Percentiles rank a stretch among this genome's conserved stretches.
These are phyloP conservation scores for Aspergillus oerlinghausenensis DNA, from an alignment of 2,329 filamentous ascomycete species.

Conservation along the genomic window DNA sequence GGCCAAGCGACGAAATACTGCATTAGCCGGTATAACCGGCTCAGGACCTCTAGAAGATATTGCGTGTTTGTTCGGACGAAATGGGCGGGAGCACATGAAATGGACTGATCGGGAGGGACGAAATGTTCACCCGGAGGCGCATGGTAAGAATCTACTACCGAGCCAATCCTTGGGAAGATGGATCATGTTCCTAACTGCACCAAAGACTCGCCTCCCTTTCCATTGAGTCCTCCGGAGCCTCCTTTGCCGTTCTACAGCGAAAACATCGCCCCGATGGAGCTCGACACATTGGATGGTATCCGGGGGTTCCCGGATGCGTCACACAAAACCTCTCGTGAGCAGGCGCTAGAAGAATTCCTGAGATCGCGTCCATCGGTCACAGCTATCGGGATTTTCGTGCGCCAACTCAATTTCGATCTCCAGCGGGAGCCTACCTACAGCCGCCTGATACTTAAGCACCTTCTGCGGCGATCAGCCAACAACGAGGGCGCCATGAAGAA, in stretches of 20 bases:
- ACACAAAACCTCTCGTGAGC: conserved; percentile 4
- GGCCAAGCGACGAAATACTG: conserved; percentile 53
- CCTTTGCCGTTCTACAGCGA: conserved; percentile 19
- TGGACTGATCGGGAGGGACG: conserved; percentile 27
- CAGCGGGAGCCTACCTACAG: conserved; percentile 32
- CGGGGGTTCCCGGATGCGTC: neutral
- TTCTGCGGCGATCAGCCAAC: conserved; percentile 19
- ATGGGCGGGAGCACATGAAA: conserved; percentile 37
- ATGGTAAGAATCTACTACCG: conserved; percentile 17
- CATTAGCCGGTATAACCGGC: conserved; percentile 35
- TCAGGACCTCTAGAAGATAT: conserved; percentile 32
- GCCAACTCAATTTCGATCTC: conserved; percentile 28
- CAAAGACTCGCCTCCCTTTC: conserved; percentile 17
- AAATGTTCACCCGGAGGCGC: conserved; percentile 17
- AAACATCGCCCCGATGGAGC: conserved; percentile 11
- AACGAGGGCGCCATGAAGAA: conserved; percentile 17
- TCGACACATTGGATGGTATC: neutral
- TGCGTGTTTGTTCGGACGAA: conserved; percentile 38
- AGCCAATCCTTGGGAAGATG: neutral
- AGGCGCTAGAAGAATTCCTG: conserved; percentile 17
- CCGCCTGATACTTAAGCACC: conserved; percentile 29
- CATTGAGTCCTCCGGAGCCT: conserved; percentile 12
- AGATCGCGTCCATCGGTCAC: conserved; percentile 19
- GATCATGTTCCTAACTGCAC: neutral
- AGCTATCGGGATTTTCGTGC: conserved; percentile 26